These are phyloP conservation scores for Aspergillus hancockii DNA, from an alignment of 495 filamentous ascomycete species.

Conservation along the genomic window DNA sequence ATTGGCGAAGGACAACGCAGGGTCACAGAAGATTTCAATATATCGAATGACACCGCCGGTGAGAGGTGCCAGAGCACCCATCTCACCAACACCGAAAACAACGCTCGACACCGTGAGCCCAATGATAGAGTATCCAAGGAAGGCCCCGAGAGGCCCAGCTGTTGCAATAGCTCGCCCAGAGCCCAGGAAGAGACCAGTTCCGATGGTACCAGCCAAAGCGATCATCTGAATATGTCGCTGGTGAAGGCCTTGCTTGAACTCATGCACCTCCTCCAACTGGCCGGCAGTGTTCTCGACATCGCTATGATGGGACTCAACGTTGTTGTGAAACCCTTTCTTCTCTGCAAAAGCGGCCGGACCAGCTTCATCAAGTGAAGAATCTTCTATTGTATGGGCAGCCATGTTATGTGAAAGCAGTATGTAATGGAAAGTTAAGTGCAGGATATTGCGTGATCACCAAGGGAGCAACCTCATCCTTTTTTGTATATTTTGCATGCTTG, in stretches of 20 bases:
- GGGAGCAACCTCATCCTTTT: background rate
- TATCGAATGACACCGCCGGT: slow-evolving; percentile 55
- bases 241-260: slow-evolving; percentile 29
- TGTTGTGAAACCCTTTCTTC: background rate
- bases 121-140: slow-evolving; percentile 51
- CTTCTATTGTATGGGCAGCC: background rate
- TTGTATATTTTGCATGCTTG: background rate
- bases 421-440: background rate
- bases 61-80: slow-evolving; percentile 42
- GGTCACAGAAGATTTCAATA: slow-evolving; percentile 48
- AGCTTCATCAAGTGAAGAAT: background rate
- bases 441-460: background rate
- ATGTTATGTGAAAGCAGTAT: background rate
- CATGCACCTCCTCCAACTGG: background rate
- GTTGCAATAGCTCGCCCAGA: slow-evolving; percentile 56
- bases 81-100: slow-evolving; percentile 44
- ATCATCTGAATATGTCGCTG: slow-evolving; percentile 60
- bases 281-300: background rate
- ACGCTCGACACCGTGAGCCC: slow-evolving; percentile 41
- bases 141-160: slow-evolving; percentile 59
- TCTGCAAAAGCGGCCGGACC: background rate
- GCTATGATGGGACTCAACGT: background rate
- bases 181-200: slow-evolving; percentile 66
- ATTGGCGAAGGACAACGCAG: slow-evolving; percentile 60
- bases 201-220: slow-evolving; percentile 59